phyloP scores from a whole-genome alignment of 331 rosid species.

The Acacia concinna region DNA sequence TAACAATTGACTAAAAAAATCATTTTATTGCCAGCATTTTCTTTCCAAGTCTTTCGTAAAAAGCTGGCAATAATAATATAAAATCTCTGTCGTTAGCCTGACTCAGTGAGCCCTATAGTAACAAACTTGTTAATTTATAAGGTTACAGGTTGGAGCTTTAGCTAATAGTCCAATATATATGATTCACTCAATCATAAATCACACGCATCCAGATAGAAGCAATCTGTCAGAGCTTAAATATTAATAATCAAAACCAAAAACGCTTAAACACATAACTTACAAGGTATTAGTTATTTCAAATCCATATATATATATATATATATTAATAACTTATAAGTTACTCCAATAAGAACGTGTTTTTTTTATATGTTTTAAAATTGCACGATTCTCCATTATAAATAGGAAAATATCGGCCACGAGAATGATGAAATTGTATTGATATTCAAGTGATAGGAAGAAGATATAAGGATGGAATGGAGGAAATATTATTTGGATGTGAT shows the following conservation, averaged over 20 bases:
- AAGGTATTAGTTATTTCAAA: too few relatives aligned
- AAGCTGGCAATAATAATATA: too few relatives aligned
- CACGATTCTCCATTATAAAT: not conserved
- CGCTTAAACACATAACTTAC: too few relatives aligned
- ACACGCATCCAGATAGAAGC: not conserved
- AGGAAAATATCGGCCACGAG: not conserved
- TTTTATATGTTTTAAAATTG: not conserved
- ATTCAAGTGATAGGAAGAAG: not conserved
- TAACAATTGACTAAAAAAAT: too few relatives aligned
- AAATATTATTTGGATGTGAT: constrained; percentile 71
- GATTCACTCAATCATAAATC: not conserved
- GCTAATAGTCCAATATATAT: not conserved
- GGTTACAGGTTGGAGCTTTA: not conserved
- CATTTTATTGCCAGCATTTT: too few relatives aligned
- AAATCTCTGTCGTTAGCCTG: not conserved
- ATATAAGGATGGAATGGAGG: constrained; percentile 57
- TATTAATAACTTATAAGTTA: not conserved
- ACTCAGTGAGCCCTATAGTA: not conserved
- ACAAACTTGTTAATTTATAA: not conserved
- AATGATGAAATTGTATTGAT: not conserved
- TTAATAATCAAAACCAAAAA: too few relatives aligned
- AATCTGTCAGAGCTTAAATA: not conserved
- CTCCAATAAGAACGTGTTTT: not conserved
- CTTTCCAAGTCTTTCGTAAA: too few relatives aligned
- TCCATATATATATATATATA: too few relatives aligned